Conservation (phyloP, 208 protist genomes). For the Strigomonas culicis region DNA sequence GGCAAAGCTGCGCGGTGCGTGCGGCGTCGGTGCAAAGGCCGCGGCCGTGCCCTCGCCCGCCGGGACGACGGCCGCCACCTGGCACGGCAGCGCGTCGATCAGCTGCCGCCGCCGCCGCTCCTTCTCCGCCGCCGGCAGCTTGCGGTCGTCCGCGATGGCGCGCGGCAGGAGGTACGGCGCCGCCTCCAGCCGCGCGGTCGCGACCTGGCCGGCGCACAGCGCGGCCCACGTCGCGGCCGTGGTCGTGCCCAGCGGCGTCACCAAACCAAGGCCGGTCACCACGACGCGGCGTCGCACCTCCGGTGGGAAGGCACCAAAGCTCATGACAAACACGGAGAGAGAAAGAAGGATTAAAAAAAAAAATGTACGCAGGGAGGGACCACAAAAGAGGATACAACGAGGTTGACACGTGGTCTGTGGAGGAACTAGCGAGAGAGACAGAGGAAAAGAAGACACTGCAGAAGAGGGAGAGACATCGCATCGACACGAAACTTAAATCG, state of each 20-base stretch:
- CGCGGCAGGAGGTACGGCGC: slow-evolving; percentile 62
- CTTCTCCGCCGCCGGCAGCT: slow-evolving; percentile 22
- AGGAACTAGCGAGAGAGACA: too few relatives aligned
- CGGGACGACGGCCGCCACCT: slow-evolving; percentile 56
- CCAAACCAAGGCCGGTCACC: slow-evolving; percentile 93
- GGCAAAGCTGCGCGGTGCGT: slow-evolving; percentile 44
- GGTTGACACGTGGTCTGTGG: too few relatives aligned
- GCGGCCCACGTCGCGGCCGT: slow-evolving; percentile 67
- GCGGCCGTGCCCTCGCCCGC: background rate
- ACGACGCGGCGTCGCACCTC: slow-evolving; percentile 83
- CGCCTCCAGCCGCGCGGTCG: slow-evolving; percentile 30
- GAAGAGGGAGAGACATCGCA: too few relatives aligned
- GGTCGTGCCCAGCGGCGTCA: slow-evolving; percentile 91
- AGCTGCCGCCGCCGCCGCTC: slow-evolving; percentile 26
- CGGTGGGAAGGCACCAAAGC: slow-evolving; percentile 33
- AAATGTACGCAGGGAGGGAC: background rate
- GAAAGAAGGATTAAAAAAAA: background rate
- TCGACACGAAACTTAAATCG: too few relatives aligned
- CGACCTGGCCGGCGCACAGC: slow-evolving; percentile 63
- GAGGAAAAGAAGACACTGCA: too few relatives aligned
- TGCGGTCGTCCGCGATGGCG: slow-evolving; percentile 43
- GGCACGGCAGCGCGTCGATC: slow-evolving; percentile 53
- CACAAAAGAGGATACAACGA: slow-evolving; percentile 4
- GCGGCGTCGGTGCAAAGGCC: slow-evolving; percentile 46
- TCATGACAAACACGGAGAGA: slow-evolving; percentile 10